Conservation (phyloP, 2,329 filamentous ascomycete genomes). For the Albophoma yamanashiensis region DNA sequence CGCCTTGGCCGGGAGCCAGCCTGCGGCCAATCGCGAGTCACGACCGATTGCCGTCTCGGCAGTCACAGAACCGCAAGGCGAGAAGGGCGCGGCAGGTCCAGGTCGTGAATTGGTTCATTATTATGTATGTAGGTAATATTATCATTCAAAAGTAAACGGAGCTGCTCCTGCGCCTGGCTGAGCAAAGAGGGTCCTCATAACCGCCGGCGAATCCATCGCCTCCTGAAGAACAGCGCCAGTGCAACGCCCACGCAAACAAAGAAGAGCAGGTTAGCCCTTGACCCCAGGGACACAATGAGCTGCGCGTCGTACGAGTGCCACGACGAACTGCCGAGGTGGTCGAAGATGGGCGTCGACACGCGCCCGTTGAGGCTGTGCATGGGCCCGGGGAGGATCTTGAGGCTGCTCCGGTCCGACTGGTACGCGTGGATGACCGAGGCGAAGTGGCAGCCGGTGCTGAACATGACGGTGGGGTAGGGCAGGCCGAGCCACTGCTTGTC, state of each 20-base stretch:
- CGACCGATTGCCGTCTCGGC: neutral
- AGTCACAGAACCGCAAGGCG: neutral
- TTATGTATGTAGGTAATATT: neutral
- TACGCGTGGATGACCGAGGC: constrained; percentile 28
- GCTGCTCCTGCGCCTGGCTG: neutral
- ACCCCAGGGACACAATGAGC: constrained; percentile 9
- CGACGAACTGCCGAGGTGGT: constrained; percentile 29
- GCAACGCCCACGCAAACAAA: constrained; percentile 9
- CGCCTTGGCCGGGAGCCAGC: neutral
- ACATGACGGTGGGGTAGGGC: constrained; percentile 30
- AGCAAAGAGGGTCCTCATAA: constrained; percentile 4
- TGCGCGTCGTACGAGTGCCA: constrained; percentile 28
- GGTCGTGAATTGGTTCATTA: neutral
- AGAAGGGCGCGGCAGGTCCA: neutral
- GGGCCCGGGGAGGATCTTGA: constrained; percentile 25
- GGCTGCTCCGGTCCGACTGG: constrained; percentile 17
- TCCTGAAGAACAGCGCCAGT: constrained; percentile 9
- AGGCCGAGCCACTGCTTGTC: constrained; percentile 27
- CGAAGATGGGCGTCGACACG: constrained; percentile 27
- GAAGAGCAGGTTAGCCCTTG: constrained; percentile 7
- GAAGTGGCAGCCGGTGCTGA: constrained; percentile 30
- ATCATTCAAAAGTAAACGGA: neutral
- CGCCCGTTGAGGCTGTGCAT: constrained; percentile 27
- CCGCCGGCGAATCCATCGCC: constrained; percentile 8
- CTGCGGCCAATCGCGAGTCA: neutral